Evolutionary conservation across 345 rosid genomes (phyloP).

Genomic region (Mangifera indica): DNA sequence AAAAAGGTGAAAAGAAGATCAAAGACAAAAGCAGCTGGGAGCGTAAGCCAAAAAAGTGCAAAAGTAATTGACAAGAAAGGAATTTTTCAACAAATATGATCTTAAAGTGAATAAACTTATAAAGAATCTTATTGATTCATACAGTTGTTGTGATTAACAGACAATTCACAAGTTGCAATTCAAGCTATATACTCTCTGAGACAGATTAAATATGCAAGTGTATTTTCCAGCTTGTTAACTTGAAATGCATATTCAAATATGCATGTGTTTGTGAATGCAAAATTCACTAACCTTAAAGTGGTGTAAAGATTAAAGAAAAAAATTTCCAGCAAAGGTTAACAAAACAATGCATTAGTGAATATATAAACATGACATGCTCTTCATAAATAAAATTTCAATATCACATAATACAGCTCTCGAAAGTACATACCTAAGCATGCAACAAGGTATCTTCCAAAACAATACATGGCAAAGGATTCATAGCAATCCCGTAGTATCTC

Average conservation of each 20-base stretch:
- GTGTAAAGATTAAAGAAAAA: not conserved
- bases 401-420: conserved; percentile 9
- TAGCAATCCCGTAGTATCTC: conserved; percentile 95
- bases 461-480: conserved; percentile 99
- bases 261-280: not conserved
- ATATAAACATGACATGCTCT: not conserved
- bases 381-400: not conserved
- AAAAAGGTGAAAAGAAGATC: not conserved
- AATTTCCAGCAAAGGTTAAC: not conserved
- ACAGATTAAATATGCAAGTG: not conserved
- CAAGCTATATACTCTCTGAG: not conserved
- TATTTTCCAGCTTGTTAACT: not conserved
- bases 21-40: conserved; percentile 10
- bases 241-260: not conserved
- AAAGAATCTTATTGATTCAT: not conserved
- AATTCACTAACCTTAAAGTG: not conserved
- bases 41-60: not conserved
- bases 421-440: conserved; percentile 88
- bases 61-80: conserved; percentile 6
- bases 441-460: conserved; percentile 97
- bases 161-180: not conserved
- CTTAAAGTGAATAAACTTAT: not conserved
- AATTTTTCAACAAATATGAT: not conserved
- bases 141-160: not conserved
- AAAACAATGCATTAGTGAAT: not conserved